Base-by-base conservation (phyloP, 306 rosid genomes). In the Prunus salicina region DNA sequence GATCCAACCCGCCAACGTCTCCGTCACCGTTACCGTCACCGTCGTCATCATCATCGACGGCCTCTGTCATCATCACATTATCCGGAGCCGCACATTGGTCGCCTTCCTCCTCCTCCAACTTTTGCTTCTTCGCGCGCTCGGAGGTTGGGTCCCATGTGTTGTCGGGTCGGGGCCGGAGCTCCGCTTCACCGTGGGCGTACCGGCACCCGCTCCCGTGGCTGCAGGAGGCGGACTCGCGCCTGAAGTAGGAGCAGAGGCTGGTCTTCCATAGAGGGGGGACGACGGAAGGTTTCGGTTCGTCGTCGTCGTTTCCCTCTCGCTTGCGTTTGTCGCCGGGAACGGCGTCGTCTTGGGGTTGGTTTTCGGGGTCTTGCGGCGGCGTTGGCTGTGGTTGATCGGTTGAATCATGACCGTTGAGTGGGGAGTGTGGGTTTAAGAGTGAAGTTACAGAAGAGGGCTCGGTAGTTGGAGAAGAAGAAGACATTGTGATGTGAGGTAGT, bases 61-160 rank as follows among this genome's bases (percentile, higher is more conserved):
- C 85, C 78, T 90, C 98, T 50, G 96, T 91, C 93, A 89, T 91
- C 93, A 95, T 89, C 4, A 91, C 88, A 7, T 80, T 90, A 51
- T 73, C 82, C 12, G 72, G n/a, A 3, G 32, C 67, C 32, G 6
- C 64, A 12, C 65, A 20, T 32, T 71, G 80, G 58, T 83, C 87
- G 4, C 47, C 83, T 0, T 72, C 75, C 64, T 10, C 43, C 25
- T 76, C 75, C 43, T 81, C 86, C 19, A 81, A 52, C 72, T 84
- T 89, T 77, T 83, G 81, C 90, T 92, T 95, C 88, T 89, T 92
- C 6, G 89, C 97, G 16, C 89, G 88, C 81, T 89, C 90, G 8
- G 97, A 95, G 0, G 99, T 95, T 34, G 97, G 99, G 84, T 95
- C 99, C 97, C 98, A 91, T 30, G 97, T 84, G 77, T 86, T 87